Percentiles rank a stretch among this genome's conserved stretches.
Evolutionary conservation across 345 rosid species (phyloP).

Genomic region (Pistacia atlantica): DNA sequence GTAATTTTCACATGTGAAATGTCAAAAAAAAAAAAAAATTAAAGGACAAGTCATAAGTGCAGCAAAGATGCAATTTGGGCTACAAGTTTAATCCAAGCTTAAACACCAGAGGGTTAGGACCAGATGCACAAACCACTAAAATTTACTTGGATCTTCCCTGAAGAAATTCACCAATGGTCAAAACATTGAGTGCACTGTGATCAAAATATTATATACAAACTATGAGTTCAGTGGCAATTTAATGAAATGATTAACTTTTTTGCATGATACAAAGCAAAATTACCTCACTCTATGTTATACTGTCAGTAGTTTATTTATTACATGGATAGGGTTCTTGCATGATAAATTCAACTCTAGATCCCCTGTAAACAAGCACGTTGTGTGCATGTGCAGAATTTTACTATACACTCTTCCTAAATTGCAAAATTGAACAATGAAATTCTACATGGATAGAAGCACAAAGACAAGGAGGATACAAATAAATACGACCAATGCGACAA

Average conservation of each 20-base stretch:
- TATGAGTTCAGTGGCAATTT: background rate
- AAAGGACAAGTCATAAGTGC: background rate
- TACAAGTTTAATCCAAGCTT: constrained; percentile 8
- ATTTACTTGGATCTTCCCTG: background rate
- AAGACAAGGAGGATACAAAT: background rate
- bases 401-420: background rate
- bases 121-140: background rate
- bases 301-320: background rate
- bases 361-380: background rate
- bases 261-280: background rate
- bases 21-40: too few relatives aligned
- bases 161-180: background rate
- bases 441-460: background rate
- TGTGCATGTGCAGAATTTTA: background rate
- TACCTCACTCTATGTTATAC: background rate
- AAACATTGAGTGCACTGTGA: too few relatives aligned
- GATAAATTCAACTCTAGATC: background rate
- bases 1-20: background rate
- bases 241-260: background rate
- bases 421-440: background rate
- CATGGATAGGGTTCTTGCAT: background rate
- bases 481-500: background rate
- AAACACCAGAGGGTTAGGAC: background rate
- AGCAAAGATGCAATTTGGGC: background rate
- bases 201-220: background rate